A percentile compares a stretch with the other conserved stretches of the same genome.
phyloP scores from a whole-genome alignment of 2,329 filamentous ascomycete genomes.

The Venturia nashicola region DNA sequence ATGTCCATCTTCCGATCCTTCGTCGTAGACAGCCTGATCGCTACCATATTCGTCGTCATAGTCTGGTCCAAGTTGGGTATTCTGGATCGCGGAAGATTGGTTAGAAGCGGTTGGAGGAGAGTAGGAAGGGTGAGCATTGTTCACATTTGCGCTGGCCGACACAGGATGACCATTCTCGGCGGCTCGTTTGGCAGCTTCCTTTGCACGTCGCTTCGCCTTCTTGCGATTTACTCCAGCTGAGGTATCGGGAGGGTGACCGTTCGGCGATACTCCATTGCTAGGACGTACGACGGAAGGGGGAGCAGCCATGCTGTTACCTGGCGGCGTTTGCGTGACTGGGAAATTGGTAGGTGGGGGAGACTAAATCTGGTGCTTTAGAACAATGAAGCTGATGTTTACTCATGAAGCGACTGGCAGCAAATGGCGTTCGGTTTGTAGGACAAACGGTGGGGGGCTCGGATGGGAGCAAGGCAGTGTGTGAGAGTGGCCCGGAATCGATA shows the following conservation, averaged over 20 bases:
- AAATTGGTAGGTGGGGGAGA: not conserved
- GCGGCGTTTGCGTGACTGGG: constrained; percentile 12
- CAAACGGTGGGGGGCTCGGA: not conserved
- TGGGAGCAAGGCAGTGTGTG: not conserved
- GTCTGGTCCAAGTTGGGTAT: not conserved
- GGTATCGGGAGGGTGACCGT: constrained; percentile 11
- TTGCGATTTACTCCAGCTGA: constrained; percentile 53
- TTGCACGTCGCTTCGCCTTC: constrained; percentile 87
- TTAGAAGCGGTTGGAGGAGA: constrained; percentile 9
- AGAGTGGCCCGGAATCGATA: not conserved
- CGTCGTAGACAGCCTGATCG: constrained; percentile 8
- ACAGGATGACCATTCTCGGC: constrained; percentile 13
- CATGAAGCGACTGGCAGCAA: not conserved
- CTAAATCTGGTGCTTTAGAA: not conserved
- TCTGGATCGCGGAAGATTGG: not conserved
- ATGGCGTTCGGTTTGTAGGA: not conserved
- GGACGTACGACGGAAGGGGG: constrained; percentile 9
- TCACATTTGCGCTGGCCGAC: constrained; percentile 14
- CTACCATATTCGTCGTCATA: constrained; percentile 3
- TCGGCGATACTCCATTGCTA: constrained; percentile 28
- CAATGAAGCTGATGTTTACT: not conserved
- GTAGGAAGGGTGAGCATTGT: constrained; percentile 18
- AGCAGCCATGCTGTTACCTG: constrained; percentile 9
- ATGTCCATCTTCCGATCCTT: constrained; percentile 4
- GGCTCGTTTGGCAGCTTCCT: constrained; percentile 59